A percentile compares a stretch with the other conserved stretches of the same genome.
Conservation (phyloP, 129 eudicot species). For the Mikania micrantha region DNA sequence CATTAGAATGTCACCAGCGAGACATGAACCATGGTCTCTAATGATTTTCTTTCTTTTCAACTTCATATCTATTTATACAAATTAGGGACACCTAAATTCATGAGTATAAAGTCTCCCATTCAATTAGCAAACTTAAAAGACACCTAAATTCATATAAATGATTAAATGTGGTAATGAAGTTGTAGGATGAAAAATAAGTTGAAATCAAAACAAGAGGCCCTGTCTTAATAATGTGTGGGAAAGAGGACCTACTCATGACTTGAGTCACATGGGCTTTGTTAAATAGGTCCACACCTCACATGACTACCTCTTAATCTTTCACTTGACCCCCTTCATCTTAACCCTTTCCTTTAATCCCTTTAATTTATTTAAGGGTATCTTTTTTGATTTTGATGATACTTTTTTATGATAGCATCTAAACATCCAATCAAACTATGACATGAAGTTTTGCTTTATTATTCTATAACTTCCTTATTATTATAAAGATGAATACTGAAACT, state of each 20-base stretch:
- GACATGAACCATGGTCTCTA: no score
- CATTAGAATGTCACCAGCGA: no score
- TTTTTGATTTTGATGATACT: constrained; percentile 12
- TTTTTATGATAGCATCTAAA: neutral
- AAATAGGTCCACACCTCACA: constrained; percentile 27
- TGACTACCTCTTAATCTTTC: constrained; percentile 21
- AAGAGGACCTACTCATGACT: constrained; percentile 21
- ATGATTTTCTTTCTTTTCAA: neutral
- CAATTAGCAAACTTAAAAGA: neutral
- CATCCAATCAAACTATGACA: neutral
- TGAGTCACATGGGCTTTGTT: constrained; percentile 25
- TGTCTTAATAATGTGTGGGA: constrained; percentile 16
- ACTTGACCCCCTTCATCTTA: constrained; percentile 9
- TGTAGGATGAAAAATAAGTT: constrained; percentile 4
- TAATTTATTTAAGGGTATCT: neutral
- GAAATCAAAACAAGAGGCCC: constrained; percentile 14
- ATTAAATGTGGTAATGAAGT: constrained; percentile 8
- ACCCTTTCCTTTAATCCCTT: constrained; percentile 17
- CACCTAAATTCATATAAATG: constrained; percentile 11
- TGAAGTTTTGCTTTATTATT: neutral
- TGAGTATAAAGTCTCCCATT: neutral
- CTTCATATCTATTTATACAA: neutral
- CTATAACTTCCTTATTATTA: neutral
- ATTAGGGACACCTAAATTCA: neutral
- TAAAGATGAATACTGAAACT: no score